Evolutionary conservation across 2,329 filamentous ascomycete species (phyloP).

Genomic region (Raffaelea ambrosiae): DNA sequence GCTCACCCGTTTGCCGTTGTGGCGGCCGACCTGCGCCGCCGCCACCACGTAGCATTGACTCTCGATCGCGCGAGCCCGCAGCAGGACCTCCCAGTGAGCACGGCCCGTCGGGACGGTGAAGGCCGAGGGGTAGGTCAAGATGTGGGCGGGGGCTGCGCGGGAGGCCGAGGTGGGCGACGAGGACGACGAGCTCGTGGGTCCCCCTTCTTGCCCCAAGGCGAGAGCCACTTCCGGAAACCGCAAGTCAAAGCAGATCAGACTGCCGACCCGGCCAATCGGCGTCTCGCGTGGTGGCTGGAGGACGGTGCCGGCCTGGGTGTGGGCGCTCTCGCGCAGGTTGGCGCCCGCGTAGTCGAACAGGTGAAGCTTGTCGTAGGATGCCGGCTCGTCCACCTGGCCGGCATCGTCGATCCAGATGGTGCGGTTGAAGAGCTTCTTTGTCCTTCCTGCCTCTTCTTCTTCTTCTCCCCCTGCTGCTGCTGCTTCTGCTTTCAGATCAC

Average conservation of each 20-base stretch:
- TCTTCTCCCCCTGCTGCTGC: no score
- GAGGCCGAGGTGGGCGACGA: conserved; percentile 13
- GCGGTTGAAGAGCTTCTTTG: conserved; percentile 40
- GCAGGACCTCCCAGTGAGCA: conserved; percentile 76
- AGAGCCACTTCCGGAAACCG: conserved; percentile 72
- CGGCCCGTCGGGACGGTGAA: conserved; percentile 81
- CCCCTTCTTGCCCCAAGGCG: conserved; percentile 43
- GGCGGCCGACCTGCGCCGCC: conserved; percentile 70
- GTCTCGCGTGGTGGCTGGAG: conserved; percentile 60
- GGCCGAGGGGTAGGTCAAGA: conserved; percentile 80
- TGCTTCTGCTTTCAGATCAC: no score
- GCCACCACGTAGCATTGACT: conserved; percentile 82
- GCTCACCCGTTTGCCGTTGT: conserved; percentile 54
- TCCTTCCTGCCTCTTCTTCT: no score
- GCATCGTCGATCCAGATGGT: conserved; percentile 40
- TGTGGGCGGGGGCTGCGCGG: conserved; percentile 47
- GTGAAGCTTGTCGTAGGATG: conserved; percentile 77
- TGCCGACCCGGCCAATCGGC: conserved; percentile 64
- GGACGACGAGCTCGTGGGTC: not conserved
- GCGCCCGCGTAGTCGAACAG: conserved; percentile 64
- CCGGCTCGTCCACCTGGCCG: conserved; percentile 28
- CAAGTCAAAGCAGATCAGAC: conserved; percentile 85
- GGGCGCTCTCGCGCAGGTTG: conserved; percentile 31
- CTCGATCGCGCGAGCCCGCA: conserved; percentile 78
- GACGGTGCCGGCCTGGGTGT: conserved; percentile 19